Evolutionary conservation across 2,329 filamentous ascomycete species (phyloP).

Genomic region (Mycosphaerella sp.): DNA sequence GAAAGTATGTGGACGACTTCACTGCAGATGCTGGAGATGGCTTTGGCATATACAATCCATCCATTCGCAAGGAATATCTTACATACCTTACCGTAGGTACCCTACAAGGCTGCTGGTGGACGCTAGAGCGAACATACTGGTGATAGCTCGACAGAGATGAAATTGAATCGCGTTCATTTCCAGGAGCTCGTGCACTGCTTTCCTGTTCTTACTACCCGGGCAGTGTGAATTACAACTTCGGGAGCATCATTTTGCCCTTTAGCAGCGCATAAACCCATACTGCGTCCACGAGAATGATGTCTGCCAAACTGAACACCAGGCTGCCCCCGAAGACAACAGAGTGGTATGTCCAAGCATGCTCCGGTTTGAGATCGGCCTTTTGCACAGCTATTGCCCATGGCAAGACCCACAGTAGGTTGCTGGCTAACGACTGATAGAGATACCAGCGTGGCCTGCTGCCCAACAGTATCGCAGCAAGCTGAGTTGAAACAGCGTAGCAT

Average conservation of each 20-base stretch:
- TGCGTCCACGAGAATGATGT: conserved; percentile 46
- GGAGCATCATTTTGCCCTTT: conserved; percentile 37
- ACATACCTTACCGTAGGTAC: too few species aligned
- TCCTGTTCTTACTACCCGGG: too few species aligned
- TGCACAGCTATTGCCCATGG: conserved; percentile 64
- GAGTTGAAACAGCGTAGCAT: conserved; percentile 60
- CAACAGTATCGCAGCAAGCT: conserved; percentile 59
- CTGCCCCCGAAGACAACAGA: conserved; percentile 62
- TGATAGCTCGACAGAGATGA: too few species aligned
- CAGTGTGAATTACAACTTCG: background rate
- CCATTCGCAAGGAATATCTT: too few species aligned
- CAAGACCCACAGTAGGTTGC: conserved; percentile 62
- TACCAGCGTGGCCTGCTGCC: conserved; percentile 62
- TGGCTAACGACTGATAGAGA: conserved; percentile 58
- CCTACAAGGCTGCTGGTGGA: too few species aligned
- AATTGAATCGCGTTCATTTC: too few species aligned
- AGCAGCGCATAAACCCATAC: conserved; percentile 50
- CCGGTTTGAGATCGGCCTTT: conserved; percentile 42
- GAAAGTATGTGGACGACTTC: too few species aligned
- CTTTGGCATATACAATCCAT: too few species aligned
- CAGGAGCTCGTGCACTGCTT: too few species aligned
- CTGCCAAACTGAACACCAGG: conserved; percentile 60
- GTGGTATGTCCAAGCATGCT: conserved; percentile 62
- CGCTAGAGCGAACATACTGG: too few species aligned
- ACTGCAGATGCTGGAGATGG: too few species aligned